Conservation (phyloP, 371 early-diverging fungal species). For the Mucor mucedo region DNA sequence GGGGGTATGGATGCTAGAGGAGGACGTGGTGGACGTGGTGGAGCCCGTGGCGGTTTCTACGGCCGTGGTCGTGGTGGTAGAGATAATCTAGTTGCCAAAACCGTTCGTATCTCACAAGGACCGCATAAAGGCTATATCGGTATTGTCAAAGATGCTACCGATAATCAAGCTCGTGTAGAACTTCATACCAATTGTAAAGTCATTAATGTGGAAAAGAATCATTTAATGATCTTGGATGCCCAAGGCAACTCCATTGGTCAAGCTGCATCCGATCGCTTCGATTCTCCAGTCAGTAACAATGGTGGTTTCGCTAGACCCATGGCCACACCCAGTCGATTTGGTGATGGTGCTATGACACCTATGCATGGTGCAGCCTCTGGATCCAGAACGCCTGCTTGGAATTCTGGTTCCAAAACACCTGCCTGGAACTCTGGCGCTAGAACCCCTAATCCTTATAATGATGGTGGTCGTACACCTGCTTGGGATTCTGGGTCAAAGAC, state of each 20-base stretch:
- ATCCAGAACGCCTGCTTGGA: slow-evolving; percentile 81
- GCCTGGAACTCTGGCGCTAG: slow-evolving; percentile 77
- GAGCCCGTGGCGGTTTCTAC: slow-evolving; percentile 66
- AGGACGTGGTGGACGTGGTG: slow-evolving; percentile 57
- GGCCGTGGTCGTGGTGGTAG: slow-evolving; percentile 78
- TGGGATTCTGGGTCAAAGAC: slow-evolving; percentile 69
- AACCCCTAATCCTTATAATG: slow-evolving; percentile 71
- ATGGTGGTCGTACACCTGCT: slow-evolving; percentile 75
- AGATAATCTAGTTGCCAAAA: slow-evolving; percentile 87
- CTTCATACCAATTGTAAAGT: slow-evolving; percentile 89
- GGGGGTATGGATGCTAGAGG: neutral
- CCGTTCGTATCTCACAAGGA: slow-evolving; percentile 89
- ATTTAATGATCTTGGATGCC: slow-evolving; percentile 64
- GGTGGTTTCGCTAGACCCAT: slow-evolving; percentile 41
- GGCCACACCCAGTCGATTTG: slow-evolving; percentile 50
- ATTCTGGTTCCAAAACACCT: slow-evolving; percentile 55
- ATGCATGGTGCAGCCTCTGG: slow-evolving; percentile 60
- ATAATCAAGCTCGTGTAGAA: slow-evolving; percentile 86
- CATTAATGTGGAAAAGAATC: slow-evolving; percentile 78
- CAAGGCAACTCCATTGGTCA: slow-evolving; percentile 48
- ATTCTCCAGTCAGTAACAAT: slow-evolving; percentile 15
- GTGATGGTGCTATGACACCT: slow-evolving; percentile 61
- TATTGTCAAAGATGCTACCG: slow-evolving; percentile 91
- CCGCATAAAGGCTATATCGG: slow-evolving; percentile 98
- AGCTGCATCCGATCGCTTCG: slow-evolving; percentile 41